Evolutionary conservation across 140 eudicot genomes (phyloP), one percentile per base, ranked within the genome.

Genomic region (Cichorium intybus): DNA sequence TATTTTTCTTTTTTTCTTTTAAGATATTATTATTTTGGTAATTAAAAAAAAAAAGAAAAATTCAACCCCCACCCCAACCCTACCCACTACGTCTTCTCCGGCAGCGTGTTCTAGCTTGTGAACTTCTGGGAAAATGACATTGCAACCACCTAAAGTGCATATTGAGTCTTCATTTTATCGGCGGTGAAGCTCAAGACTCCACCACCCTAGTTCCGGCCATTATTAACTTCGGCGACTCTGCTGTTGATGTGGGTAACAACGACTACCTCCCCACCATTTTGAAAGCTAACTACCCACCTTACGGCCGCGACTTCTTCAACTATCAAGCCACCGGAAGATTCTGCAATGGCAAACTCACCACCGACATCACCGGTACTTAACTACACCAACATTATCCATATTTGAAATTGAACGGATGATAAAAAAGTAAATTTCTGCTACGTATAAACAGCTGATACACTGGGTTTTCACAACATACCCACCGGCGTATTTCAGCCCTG

Each of bases 321-420:
- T 79, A 79, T 4, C 59, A 86, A 57, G 66, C 99, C 23, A 94
- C 99, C 1, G 99, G 99, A 22, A 86, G 99, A 62, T 94, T 94
- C 61, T 89, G 97, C 80, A 86, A 94, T 81, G 99, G 99, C 27
- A 94, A 86, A 84, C 60, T 94, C 53, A 97, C 97, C 65, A 86
- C 99, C 33, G 99, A 94, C 52, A 84, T 94, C 58, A 93, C 99
- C 46, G 99, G 99, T 68, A 67, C 17, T 15, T 8, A 4, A 23
- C 22, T 28, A 59, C 46, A 29, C 62, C 27, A 35, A 10, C 18
- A 9, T 16, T 10, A 17, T 34, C 49, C 48, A 18, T 59, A 28
- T 79, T 33, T 51, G 43, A 53, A 34, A n/a, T n/a, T 31, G 6
- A 24, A 64, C 34, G 12, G 6, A 10, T 27, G 17, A 18, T 22